Conservation (phyloP, 1,139 yeast species). For the Taphrina communis region DNA sequence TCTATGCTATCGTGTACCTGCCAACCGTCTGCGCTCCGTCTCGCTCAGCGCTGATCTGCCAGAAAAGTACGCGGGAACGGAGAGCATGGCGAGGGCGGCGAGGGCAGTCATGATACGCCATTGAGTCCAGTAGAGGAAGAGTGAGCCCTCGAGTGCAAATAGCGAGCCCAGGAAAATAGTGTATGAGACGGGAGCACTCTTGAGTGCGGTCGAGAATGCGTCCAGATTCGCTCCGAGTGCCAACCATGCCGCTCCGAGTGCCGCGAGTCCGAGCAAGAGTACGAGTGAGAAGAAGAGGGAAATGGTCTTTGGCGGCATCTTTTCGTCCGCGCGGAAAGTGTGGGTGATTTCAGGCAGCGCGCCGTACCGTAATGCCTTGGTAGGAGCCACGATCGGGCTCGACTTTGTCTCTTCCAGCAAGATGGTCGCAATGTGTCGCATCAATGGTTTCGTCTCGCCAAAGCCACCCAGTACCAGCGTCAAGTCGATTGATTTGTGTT, state of each 20-base stretch:
- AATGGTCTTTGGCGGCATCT: conserved; percentile 24
- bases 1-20: conserved; percentile 19
- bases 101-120: conserved; percentile 31
- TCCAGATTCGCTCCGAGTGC: conserved; percentile 20
- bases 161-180: conserved; percentile 29
- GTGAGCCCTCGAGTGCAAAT: conserved; percentile 23
- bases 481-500: conserved; percentile 20
- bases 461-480: conserved; percentile 42
- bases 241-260: conserved; percentile 14
- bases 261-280: conserved; percentile 15
- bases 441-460: conserved; percentile 26
- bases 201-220: conserved; percentile 17
- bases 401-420: conserved; percentile 4
- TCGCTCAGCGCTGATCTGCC: conserved; percentile 30
- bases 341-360: conserved; percentile 36
- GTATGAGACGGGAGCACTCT: conserved; percentile 26
- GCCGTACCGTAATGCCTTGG: conserved; percentile 13
- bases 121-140: conserved; percentile 40
- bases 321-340: conserved; percentile 29
- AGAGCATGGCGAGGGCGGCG: conserved; percentile 9
- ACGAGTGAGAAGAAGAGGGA: conserved; percentile 19
- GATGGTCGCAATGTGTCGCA: conserved; percentile 23
- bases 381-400: conserved; percentile 9
- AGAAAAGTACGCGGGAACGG: conserved; percentile 27
- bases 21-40: conserved; percentile 19